Evolutionary conservation across 2,329 filamentous ascomycete species (phyloP), one percentile per base, ranked within the genome.

Genomic region (Talaromyces sp.): DNA sequence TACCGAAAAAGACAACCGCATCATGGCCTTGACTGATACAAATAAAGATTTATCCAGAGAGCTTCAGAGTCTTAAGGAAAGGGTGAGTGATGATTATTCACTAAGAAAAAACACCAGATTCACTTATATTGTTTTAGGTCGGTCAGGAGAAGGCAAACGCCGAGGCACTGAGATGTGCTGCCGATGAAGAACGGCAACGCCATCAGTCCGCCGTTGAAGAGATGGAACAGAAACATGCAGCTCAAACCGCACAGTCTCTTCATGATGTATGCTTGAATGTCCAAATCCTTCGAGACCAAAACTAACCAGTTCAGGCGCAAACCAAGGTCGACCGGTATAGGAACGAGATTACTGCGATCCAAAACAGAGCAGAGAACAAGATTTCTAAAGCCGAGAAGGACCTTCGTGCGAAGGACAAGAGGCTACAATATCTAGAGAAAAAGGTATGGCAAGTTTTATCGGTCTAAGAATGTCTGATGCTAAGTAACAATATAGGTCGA

Each of bases 401-500:
- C 9, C 55, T 69, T n/a, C 70, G 73, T 57, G 57, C 60, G 11
- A 74, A 69, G 56, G 67, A 70, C 14, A 71, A 68, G 58, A 65
- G 65, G 29, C 69, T 75, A 46, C 64, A 70, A 10, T 63, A 69
- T 14, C 46, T 75, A 29, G 72, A 75, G 54, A 70, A 64, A 57
- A 75, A 74, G 65, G 72, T 74, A 64, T 51, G 48, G 8, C 26
- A 29, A 2, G 29, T 26, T 10, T 8, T 26, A 29, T 29, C 12
- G 17, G 4, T 52, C 2, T 52, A 53, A 11, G 9, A 21, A n/a
- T 51, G 8, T n/a, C 43, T 31, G 21, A 51, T 41, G 19, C 57
- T 8, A 14, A 41, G 52, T 14, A 7, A 38, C 17, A 8, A 38
- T 48, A 43, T 21, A 75, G 73, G 62, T 74, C 12, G 72, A 74